Evolutionary conservation across 139 green algal species (phyloP).

Genomic region (Raphidocelis subcapitata): DNA sequence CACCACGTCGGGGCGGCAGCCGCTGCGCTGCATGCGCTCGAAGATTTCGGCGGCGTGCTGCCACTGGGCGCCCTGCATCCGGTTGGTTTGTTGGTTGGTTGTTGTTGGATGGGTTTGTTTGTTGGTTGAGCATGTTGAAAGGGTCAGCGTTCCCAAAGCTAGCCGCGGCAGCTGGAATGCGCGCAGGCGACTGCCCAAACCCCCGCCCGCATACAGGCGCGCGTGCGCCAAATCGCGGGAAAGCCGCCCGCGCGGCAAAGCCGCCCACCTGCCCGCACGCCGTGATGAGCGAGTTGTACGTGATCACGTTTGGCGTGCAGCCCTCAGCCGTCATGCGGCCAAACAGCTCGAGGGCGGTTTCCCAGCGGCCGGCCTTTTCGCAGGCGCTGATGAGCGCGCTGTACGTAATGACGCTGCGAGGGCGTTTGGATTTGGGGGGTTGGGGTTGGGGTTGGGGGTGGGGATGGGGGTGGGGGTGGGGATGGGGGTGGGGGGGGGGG

Average conservation of each 20-base stretch:
- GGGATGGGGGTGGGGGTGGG: too few species aligned
- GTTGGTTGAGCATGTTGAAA: neutral
- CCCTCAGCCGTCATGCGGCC: slow-evolving; percentile 70
- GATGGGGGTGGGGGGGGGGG: too few species aligned
- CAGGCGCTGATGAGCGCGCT: slow-evolving; percentile 67
- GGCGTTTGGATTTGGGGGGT: too few species aligned
- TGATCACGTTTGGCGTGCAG: slow-evolving; percentile 46
- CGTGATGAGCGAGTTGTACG: slow-evolving; percentile 59
- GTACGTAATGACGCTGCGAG: slow-evolving; percentile 71
- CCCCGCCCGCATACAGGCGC: too few species aligned
- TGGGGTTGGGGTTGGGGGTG: too few species aligned
- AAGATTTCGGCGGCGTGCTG: slow-evolving; percentile 63
- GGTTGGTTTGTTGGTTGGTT: too few species aligned
- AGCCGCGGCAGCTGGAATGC: too few species aligned
- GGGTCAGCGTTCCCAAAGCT: neutral
- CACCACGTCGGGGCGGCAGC: slow-evolving; percentile 77
- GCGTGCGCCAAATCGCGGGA: neutral
- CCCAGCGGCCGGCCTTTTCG: slow-evolving; percentile 70
- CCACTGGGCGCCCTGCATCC: slow-evolving; percentile 56
- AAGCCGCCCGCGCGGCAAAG: neutral
- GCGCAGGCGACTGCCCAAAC: too few species aligned
- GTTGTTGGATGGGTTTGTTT: too few species aligned
- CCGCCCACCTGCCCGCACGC: slow-evolving; percentile 34
- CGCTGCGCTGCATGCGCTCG: slow-evolving; percentile 58
- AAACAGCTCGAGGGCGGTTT: slow-evolving; percentile 79